phyloP scores from a whole-genome alignment of 202 grass and related monocot genomes.

The Musa balbisiana region DNA sequence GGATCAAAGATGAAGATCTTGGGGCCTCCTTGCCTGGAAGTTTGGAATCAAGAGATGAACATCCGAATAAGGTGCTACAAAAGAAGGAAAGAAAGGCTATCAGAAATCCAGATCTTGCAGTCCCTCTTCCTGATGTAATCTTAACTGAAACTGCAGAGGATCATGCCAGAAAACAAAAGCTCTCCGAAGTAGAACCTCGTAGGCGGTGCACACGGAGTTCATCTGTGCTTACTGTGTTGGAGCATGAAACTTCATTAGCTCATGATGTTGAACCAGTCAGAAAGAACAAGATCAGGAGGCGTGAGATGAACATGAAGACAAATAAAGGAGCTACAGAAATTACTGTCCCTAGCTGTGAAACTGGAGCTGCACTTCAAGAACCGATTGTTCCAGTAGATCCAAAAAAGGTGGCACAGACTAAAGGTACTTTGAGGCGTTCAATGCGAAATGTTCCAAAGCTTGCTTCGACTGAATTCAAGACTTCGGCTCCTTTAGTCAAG shows the following conservation, averaged over 20 bases:
- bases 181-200: neutral
- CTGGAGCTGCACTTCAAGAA: neutral
- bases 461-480: neutral
- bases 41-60: neutral
- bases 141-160: neutral
- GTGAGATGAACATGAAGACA: neutral
- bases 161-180: neutral
- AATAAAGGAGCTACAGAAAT: neutral
- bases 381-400: neutral
- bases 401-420: neutral
- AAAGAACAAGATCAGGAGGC: neutral
- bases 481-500: neutral
- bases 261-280: neutral
- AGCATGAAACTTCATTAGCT: neutral
- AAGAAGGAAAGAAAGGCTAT: neutral
- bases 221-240: neutral
- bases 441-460: neutral
- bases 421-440: neutral
- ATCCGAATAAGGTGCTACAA: neutral
- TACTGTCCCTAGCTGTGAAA: neutral
- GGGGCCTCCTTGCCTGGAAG: neutral
- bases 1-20: neutral
- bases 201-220: neutral
- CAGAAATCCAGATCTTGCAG: neutral
- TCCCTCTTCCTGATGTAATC: neutral